phyloP scores from a whole-genome alignment of 2,329 filamentous ascomycete species.

The Metarhizium robertsii region DNA sequence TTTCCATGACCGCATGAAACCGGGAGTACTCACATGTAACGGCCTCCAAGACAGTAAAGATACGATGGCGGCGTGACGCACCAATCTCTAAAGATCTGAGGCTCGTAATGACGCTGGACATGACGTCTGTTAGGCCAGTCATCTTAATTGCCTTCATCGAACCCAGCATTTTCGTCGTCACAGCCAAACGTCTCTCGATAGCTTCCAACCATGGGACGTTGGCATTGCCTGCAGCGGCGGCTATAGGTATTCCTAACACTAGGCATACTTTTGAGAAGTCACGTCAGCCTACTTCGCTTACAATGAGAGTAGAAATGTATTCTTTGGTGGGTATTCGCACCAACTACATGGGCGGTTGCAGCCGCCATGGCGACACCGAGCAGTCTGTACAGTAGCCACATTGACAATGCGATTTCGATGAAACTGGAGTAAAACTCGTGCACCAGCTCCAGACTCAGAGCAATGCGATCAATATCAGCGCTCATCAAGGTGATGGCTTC shows the following conservation, averaged over 20 bases:
- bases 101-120: constrained; percentile 21
- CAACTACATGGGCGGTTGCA: constrained; percentile 1
- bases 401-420: constrained; percentile 22
- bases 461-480: constrained; percentile 30
- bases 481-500: constrained; percentile 30
- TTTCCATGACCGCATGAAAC: background rate
- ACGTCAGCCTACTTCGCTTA: no score
- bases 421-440: constrained; percentile 25
- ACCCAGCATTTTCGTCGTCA: constrained; percentile 12
- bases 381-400: constrained; percentile 22
- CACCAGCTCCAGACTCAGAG: constrained; percentile 14
- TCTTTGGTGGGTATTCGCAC: no score
- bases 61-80: constrained; percentile 16
- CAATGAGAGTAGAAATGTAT: no score
- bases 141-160: constrained; percentile 32
- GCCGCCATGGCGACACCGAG: constrained; percentile 12
- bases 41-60: constrained; percentile 10
- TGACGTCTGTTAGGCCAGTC: constrained; percentile 26
- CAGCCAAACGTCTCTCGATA: constrained; percentile 14
- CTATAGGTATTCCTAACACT: constrained; percentile 10
- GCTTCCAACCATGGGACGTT: constrained; percentile 16
- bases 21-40: constrained; percentile 9
- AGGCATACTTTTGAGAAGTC: constrained; percentile 4
- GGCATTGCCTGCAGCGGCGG: constrained; percentile 11
- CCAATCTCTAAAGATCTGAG: constrained; percentile 26